Percentiles rank a stretch among this genome's conserved stretches.
phyloP scores from a whole-genome alignment of 257 asterid genomes.

The Euphrasia confusa region DNA sequence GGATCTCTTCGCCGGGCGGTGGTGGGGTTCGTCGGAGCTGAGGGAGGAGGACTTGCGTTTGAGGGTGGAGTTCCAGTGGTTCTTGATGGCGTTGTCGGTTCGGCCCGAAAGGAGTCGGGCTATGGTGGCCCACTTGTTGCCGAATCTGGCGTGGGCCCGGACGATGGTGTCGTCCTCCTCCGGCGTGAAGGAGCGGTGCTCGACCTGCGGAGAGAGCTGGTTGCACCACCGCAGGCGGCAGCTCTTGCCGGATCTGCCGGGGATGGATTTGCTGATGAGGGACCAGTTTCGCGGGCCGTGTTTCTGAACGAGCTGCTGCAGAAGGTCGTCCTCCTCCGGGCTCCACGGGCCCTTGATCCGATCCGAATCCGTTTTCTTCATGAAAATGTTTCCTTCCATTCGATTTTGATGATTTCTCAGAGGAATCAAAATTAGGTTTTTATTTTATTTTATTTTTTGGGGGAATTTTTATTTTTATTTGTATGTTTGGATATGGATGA shows the following conservation, averaged over 20 bases:
- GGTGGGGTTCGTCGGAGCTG: constrained; percentile 40
- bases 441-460: no score
- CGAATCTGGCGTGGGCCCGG: constrained; percentile 78
- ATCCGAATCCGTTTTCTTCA: constrained; percentile 50
- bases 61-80: constrained; percentile 92
- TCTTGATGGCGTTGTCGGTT: constrained; percentile 95
- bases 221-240: constrained; percentile 96
- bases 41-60: constrained; percentile 73
- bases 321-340: constrained; percentile 74
- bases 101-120: constrained; percentile 84
- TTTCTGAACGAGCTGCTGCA: constrained; percentile 68
- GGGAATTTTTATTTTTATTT: background rate
- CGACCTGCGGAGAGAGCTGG: constrained; percentile 92
- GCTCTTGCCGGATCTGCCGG: constrained; percentile 87
- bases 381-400: constrained; percentile 18
- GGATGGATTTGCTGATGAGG: constrained; percentile 70
- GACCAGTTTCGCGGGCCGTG: constrained; percentile 94
- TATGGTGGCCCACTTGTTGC: constrained; percentile 96
- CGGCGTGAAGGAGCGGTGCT: constrained; percentile 78
- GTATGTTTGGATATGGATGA: background rate
- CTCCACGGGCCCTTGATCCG: constrained; percentile 98
- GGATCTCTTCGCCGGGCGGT: constrained; percentile 68
- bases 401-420: background rate
- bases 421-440: background rate
- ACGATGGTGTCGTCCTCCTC: constrained; percentile 80